Evolutionary conservation across 345 rosid genomes (phyloP), one percentile per base, ranked within the genome.

Genomic region (Linum tenue): DNA sequence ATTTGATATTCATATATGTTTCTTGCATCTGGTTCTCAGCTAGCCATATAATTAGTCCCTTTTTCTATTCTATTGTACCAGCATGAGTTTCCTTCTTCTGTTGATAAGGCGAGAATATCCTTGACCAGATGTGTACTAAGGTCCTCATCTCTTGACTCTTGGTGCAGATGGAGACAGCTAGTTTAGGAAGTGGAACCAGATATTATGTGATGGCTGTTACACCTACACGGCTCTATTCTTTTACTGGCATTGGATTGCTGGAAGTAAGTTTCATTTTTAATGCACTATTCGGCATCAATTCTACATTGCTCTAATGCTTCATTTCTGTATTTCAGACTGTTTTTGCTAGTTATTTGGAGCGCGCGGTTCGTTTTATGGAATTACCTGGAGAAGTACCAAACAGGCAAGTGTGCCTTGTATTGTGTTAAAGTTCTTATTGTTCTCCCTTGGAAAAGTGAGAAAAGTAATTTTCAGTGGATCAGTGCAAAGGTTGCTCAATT

Each of bases 181-280:
- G 50, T 72, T 62, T 84, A 65, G 77, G 78, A 77, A 77, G 71
- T 60, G 96, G 91, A 69, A 86, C 89, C 69, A 85, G 97, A 77
- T 90, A 83, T 77, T 94, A 90, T 73, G 86, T 94, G 92, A 94
- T 94, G 99, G 99, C 92, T 74, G 96, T 94, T 61, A 91, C 97
- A 76, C 99, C 97, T 42, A 94, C 99, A 40, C 82, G 97, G 41
- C 91, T 94, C 69, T 94, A 94, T 81, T 90, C 99, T 16, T 94
- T 83, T 71, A 94, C 99, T 40, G 99, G 99, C 67, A 82, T 88
- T 77, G 92, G 99, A 78, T 79, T 85, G 36, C 74, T 91, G 55
- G 99, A 94, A 44, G 99, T 90, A 83, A 83, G 86, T 79, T 70
- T 42, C 65, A 63, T 69, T 48, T 76, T 58, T 42, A 7, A 5